Percentiles rank a stretch among this genome's conserved stretches.
phyloP scores from a whole-genome alignment of 2,329 filamentous ascomycete species.

The Aureobasidium sp. region DNA sequence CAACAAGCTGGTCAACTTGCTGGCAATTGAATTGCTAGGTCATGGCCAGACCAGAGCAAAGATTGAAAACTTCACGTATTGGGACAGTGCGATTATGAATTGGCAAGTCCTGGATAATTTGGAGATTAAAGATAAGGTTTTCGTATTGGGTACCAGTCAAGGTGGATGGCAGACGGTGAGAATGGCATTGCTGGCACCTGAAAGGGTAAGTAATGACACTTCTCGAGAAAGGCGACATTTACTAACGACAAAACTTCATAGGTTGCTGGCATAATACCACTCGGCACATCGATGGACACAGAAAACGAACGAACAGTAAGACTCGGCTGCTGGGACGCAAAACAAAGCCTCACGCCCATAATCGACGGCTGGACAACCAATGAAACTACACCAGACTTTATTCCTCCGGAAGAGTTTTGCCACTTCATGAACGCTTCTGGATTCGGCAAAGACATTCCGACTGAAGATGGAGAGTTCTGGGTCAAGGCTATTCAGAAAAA shows the following conservation, averaged over 20 bases:
- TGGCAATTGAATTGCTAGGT: constrained; percentile 49
- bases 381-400: constrained; percentile 36
- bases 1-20: constrained; percentile 38
- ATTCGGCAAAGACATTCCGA: constrained; percentile 36
- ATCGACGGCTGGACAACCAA: constrained; percentile 37
- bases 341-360: constrained; percentile 27
- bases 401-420: constrained; percentile 36
- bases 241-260: constrained; percentile 20
- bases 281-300: constrained; percentile 47
- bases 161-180: constrained; percentile 47
- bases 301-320: constrained; percentile 39
- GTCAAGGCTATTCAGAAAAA: constrained; percentile 36
- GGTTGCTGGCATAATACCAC: constrained; percentile 46
- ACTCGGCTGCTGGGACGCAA: constrained; percentile 45
- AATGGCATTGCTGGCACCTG: constrained; percentile 47
- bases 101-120: constrained; percentile 36
- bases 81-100: constrained; percentile 46
- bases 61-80: constrained; percentile 46
- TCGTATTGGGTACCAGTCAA: constrained; percentile 47
- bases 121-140: constrained; percentile 36
- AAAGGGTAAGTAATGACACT: constrained; percentile 31
- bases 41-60: constrained; percentile 44
- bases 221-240: neutral
- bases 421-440: constrained; percentile 42
- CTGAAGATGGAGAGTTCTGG: constrained; percentile 39